Percentiles rank a stretch among this genome's conserved stretches.
Conservation (phyloP, 257 asterid genomes). For the Solanum acaule region DNA sequence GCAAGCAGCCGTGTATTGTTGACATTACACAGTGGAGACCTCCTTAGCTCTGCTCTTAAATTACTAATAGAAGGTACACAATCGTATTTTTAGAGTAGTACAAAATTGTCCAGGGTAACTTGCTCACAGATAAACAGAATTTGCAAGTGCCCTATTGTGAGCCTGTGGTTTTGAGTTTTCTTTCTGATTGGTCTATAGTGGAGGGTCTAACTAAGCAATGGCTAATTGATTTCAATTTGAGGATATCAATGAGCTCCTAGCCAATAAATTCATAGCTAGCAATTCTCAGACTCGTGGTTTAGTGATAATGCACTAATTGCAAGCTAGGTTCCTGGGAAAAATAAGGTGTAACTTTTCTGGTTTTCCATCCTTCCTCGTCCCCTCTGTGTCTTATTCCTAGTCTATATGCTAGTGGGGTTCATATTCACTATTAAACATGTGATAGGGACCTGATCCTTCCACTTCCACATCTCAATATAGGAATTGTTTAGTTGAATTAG, state of each 20-base stretch:
- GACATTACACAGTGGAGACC: slow-evolving; percentile 27
- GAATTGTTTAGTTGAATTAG: not conserved
- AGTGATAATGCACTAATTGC: not conserved
- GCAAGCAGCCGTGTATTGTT: slow-evolving; percentile 23
- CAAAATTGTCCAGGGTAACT: not conserved
- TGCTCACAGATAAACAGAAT: not conserved
- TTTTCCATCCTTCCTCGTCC: not conserved
- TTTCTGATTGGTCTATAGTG: not conserved
- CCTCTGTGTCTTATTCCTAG: not conserved
- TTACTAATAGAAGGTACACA: slow-evolving; percentile 49
- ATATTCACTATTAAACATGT: not conserved
- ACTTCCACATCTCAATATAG: not conserved
- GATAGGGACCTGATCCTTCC: not conserved
- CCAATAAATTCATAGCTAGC: not conserved
- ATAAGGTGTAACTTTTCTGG: not conserved
- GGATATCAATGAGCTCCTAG: not conserved
- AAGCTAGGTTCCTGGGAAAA: not conserved
- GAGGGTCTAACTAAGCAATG: not conserved
- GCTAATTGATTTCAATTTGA: not conserved
- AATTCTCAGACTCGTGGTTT: not conserved
- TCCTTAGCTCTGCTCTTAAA: slow-evolving; percentile 42
- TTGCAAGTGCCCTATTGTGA: not conserved
- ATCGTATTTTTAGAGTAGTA: not conserved
- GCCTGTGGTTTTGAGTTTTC: not conserved
- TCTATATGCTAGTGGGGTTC: not conserved